Conservation (phyloP, 306 rosid species). For the Acmispon strigosus region DNA sequence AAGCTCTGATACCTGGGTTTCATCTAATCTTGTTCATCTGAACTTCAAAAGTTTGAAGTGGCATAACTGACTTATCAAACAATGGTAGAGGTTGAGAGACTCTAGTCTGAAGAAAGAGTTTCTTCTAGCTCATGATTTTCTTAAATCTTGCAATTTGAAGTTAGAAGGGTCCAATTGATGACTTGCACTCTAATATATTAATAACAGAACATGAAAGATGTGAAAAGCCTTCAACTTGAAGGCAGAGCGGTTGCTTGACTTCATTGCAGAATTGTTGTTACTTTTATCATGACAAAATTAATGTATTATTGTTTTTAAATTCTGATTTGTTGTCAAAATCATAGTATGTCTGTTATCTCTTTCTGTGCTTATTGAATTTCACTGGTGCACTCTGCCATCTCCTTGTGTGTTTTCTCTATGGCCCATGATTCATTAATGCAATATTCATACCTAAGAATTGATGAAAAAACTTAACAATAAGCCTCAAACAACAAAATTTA, state of each 20-base stretch:
- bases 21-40: constrained; percentile 21
- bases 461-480: too few relatives aligned
- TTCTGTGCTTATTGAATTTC: background rate
- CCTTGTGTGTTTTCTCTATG: background rate
- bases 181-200: constrained; percentile 18
- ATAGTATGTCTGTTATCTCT: background rate
- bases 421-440: background rate
- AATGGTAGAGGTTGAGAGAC: constrained; percentile 11
- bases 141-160: constrained; percentile 16
- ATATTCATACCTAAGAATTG: background rate
- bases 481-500: too few relatives aligned
- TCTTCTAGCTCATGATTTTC: background rate
- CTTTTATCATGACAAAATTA: background rate
- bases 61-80: constrained; percentile 7
- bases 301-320: background rate
- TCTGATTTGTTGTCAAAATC: background rate
- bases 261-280: constrained; percentile 22
- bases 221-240: constrained; percentile 17
- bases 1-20: constrained; percentile 12
- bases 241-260: background rate
- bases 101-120: constrained; percentile 1
- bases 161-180: constrained; percentile 22
- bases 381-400: background rate
- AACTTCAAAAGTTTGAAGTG: constrained; percentile 7
- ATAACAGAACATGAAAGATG: constrained; percentile 21